Evolutionary conservation across 176 grass and related monocot species (phyloP).

Genomic region (Pontederia paniculata): DNA sequence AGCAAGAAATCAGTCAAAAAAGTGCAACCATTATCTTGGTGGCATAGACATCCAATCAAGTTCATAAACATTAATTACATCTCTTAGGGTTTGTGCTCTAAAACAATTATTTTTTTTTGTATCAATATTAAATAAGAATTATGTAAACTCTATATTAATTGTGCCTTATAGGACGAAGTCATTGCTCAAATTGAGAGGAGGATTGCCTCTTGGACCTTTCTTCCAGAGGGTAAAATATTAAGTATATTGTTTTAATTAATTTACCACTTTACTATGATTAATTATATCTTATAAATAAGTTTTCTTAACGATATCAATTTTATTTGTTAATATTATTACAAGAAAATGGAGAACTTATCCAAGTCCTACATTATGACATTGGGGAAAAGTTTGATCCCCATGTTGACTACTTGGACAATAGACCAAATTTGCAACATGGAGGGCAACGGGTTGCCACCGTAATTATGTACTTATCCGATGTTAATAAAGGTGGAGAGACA

Average conservation of each 20-base stretch:
- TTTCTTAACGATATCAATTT: not conserved
- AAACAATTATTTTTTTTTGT: no score
- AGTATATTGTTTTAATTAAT: no score
- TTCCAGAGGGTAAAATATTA: conserved; percentile 48
- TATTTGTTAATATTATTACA: conserved; percentile 2
- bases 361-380: conserved; percentile 74
- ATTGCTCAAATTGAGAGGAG: conserved; percentile 60
- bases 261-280: no score
- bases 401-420: conserved; percentile 81
- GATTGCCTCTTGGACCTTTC: conserved; percentile 76
- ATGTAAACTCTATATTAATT: no score
- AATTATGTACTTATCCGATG: conserved; percentile 76
- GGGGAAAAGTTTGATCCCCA: conserved; percentile 89
- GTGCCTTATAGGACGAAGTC: conserved; percentile 51
- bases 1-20: no score
- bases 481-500: conserved; percentile 82
- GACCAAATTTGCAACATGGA: conserved; percentile 72
- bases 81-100: no score
- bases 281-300: not conserved
- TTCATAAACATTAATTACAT: no score
- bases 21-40: no score
- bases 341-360: conserved; percentile 75
- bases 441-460: conserved; percentile 77
- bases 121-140: no score
- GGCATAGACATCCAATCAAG: no score